Conservation (phyloP, 2,329 filamentous ascomycete species). For the Epichloe glyceriae region DNA sequence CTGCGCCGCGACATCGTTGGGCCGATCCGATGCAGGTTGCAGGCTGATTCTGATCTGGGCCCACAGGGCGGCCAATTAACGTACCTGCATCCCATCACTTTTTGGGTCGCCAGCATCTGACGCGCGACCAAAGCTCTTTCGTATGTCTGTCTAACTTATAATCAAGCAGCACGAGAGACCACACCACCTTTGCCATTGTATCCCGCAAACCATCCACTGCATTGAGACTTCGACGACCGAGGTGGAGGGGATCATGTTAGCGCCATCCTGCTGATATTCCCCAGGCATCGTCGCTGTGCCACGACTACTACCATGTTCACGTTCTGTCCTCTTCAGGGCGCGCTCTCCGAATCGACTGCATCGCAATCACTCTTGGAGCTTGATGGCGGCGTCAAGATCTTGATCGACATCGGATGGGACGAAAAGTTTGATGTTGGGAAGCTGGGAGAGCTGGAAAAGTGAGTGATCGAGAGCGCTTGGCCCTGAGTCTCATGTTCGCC, state of each 20-base stretch:
- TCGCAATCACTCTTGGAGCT: conserved; percentile 95
- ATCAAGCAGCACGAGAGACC: background rate
- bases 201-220: background rate
- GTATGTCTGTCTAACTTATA: background rate
- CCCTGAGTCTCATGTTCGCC: background rate
- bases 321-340: conserved; percentile 84
- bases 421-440: conserved; percentile 73
- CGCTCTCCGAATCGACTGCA: conserved; percentile 72
- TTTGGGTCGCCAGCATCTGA: background rate
- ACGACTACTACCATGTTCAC: conserved; percentile 64
- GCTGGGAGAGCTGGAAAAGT: conserved; percentile 85
- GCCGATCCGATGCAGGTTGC: background rate
- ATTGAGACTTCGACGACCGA: background rate
- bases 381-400: conserved; percentile 88
- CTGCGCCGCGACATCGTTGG: conserved; percentile 5
- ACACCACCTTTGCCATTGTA: background rate
- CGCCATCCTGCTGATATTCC: background rate
- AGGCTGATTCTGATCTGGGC: background rate
- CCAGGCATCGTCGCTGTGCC: background rate
- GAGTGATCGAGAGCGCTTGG: conserved; percentile 17
- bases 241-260: conserved; percentile 2
- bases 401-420: conserved; percentile 94
- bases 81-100: background rate
- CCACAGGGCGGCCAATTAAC: background rate
- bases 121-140: background rate